These are phyloP conservation scores for Claviceps sp. DNA, from an alignment of 2,329 filamentous ascomycete genomes.

Conservation along the genomic window DNA sequence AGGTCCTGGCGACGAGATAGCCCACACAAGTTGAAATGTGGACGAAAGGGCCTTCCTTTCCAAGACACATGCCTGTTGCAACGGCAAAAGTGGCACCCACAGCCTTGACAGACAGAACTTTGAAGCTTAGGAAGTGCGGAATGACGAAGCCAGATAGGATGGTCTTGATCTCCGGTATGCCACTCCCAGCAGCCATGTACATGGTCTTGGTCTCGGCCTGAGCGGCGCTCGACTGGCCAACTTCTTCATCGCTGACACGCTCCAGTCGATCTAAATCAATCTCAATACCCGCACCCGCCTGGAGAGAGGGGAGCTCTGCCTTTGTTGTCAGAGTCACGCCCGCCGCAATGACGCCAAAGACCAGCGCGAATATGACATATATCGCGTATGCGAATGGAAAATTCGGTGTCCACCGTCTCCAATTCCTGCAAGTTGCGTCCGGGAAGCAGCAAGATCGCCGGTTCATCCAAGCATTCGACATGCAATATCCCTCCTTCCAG, in stretches of 20 bases:
- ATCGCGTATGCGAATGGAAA: conserved; percentile 12
- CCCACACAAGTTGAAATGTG: conserved; percentile 47
- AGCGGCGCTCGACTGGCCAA: neutral
- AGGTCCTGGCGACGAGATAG: conserved; percentile 34
- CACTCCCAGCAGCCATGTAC: conserved; percentile 45
- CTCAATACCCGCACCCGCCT: conserved; percentile 21
- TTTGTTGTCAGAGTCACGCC: conserved; percentile 22
- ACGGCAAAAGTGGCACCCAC: conserved; percentile 46
- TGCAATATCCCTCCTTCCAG: conserved; percentile 45
- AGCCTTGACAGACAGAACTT: conserved; percentile 41
- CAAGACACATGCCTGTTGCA: conserved; percentile 44
- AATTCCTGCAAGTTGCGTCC: conserved; percentile 21
- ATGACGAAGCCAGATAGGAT: conserved; percentile 48
- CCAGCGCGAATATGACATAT: conserved; percentile 14
- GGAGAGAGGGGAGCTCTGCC: conserved; percentile 19
- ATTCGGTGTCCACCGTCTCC: conserved; percentile 27
- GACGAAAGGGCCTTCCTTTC: conserved; percentile 49
- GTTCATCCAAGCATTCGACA: conserved; percentile 27
- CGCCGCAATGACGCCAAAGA: conserved; percentile 14
- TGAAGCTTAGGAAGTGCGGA: conserved; percentile 40
- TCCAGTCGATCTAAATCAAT: neutral
- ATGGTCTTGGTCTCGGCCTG: conserved; percentile 30
- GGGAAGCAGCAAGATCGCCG: conserved; percentile 35
- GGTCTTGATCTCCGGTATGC: conserved; percentile 50
- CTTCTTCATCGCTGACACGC: conserved; percentile 8